Evolutionary conservation across 2,329 filamentous ascomycete species (phyloP), one percentile per base, ranked within the genome.

Genomic region (Fusarium robinianum): DNA sequence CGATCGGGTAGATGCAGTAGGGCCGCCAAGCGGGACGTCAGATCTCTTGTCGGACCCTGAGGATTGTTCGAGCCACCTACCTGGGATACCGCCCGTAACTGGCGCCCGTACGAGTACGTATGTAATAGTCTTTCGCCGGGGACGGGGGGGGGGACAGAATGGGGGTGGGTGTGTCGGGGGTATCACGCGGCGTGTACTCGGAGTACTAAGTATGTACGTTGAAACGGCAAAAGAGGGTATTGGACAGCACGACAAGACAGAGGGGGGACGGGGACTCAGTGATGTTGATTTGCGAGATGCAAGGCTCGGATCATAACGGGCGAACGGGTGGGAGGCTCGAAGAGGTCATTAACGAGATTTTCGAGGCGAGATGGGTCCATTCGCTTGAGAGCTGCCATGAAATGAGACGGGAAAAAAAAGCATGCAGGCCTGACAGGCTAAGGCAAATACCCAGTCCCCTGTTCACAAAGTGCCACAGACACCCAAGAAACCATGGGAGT

Each of bases 1-100:
- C 58, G 55, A 57, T 63, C 57, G 62, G 60, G 60, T 61, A 63
- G 61, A 58, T 61, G 63, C 65, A 66, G 61, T 51, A 59, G 54
- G 58, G 49, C 50, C 55, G 59, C 51, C 52, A 51, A 56, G 45
- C 37, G 50, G 55, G 41, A 53, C 41, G 48, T 61, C 42, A 57
- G 50, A 61, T 55, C 36, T 51, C 46, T 52, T 50, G n/a, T 29
- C 32, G 41, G 49, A 40, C 38, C 49, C 46, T 57, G 47, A 47
- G 41, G 40, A 44, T 34, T 52, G 49, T 52, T n/a, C 44, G 49
- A 49, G 51, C 42, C 42, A 50, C 49, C 46, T 54, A 54, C 51
- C 51, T 44, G 31, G 51, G 30, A 51, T n/a, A 48, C 51, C 55
- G 43, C 45, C 46, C 26, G 48, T 32, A 31, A 24, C 23, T 33